These are phyloP conservation scores for Puccinia novopanici DNA, from an alignment of 1,284 basidiomycete species.

Conservation along the genomic window DNA sequence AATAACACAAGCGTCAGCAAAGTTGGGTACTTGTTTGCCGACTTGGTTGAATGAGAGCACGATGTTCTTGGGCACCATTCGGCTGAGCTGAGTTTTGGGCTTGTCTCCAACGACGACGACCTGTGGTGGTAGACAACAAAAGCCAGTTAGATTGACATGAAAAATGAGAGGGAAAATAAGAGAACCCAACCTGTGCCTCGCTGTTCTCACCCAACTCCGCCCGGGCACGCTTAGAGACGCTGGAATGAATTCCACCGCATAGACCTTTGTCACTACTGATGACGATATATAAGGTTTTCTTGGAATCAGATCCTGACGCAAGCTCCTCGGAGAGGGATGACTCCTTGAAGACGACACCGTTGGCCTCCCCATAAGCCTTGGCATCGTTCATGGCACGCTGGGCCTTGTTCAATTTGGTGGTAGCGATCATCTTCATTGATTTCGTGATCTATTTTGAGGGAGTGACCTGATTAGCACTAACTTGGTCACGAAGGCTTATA, in stretches of 20 bases:
- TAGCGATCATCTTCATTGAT: conserved; percentile 98
- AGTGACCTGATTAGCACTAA: too few species aligned
- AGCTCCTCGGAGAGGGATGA: conserved; percentile 35
- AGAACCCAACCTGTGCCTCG: conserved; percentile 42
- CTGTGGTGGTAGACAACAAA: conserved; percentile 58
- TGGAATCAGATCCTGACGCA: conserved; percentile 56
- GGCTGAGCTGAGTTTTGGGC: conserved; percentile 86
- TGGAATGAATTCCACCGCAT: conserved; percentile 99
- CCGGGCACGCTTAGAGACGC: conserved; percentile 85
- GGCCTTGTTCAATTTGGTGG: conserved; percentile 92
- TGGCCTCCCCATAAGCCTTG: conserved; percentile 91
- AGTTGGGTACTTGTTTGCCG: conserved; percentile 94
- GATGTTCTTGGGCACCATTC: conserved; percentile 70
- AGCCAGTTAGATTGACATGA: conserved; percentile 61
- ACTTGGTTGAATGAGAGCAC: conserved; percentile 94
- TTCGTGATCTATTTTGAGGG: conserved; percentile 61
- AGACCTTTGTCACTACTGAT: conserved; percentile 98
- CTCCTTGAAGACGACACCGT: conserved; percentile 60
- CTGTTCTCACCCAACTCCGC: conserved; percentile 61
- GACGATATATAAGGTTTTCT: conserved; percentile 72
- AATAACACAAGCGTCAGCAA: conserved; percentile 89
- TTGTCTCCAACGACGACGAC: conserved; percentile 83
- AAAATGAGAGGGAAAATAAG: neutral
- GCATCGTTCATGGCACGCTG: conserved; percentile 91
- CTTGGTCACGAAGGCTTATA: neutral